Percentiles rank a stretch among this genome's conserved stretches.
These are phyloP conservation scores for Allantophomopsis lycopodina DNA, from an alignment of 2,329 filamentous ascomycete species.

Conservation along the genomic window DNA sequence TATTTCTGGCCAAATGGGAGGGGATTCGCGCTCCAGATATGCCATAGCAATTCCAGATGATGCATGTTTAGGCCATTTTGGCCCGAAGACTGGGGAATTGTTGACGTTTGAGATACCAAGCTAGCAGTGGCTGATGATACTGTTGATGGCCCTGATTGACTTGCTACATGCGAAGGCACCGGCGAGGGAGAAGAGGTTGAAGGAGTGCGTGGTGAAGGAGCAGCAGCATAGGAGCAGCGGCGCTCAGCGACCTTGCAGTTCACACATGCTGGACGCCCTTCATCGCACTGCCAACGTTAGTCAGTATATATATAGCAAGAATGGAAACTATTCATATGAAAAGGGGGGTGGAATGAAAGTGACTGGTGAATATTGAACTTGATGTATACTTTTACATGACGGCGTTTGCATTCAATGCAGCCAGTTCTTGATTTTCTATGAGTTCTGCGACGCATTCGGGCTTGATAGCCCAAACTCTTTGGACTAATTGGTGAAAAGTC, in stretches of 20 bases:
- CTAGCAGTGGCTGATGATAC: too few relatives aligned
- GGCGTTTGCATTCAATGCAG: conserved; percentile 22
- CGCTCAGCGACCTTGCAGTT: conserved; percentile 15
- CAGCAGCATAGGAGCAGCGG: conserved; percentile 5
- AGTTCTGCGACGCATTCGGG: conserved; percentile 11
- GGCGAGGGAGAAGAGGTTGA: too few relatives aligned
- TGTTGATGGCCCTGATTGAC: too few relatives aligned
- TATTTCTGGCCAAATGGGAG: too few relatives aligned
- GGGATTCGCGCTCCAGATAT: too few relatives aligned
- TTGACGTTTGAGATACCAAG: too few relatives aligned
- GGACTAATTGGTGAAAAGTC: too few relatives aligned
- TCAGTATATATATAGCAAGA: conserved; percentile 1
- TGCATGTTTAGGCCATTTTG: too few relatives aligned
- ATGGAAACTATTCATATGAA: background rate
- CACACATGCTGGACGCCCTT: conserved; percentile 17
- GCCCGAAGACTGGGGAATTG: too few relatives aligned
- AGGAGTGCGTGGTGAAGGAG: background rate
- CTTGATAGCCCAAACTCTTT: too few relatives aligned
- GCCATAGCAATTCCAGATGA: too few relatives aligned
- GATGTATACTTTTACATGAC: conserved; percentile 21
- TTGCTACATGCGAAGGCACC: too few relatives aligned
- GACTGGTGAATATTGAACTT: background rate
- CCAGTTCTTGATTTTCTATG: conserved; percentile 24
- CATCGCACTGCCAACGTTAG: conserved; percentile 16
- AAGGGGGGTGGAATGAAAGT: background rate